These are phyloP conservation scores for Conticribra guillardii DNA, from an alignment of 108 stramenopile species.

Conservation along the genomic window DNA sequence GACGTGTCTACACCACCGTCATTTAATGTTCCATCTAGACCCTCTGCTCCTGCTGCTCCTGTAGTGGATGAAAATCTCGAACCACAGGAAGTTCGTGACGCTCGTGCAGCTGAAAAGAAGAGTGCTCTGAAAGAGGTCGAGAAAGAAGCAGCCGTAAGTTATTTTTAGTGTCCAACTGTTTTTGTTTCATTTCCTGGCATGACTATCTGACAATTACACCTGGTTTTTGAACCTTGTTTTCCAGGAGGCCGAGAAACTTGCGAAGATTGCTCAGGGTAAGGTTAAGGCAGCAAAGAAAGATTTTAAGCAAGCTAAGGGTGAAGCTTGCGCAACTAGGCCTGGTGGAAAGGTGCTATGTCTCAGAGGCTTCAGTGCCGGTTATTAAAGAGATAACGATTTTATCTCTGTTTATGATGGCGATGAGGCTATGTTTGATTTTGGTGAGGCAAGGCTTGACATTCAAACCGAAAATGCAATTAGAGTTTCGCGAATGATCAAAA, in stretches of 20 bases:
- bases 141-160: constrained; percentile 56
- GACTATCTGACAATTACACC: not conserved
- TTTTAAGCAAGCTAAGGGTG: constrained; percentile 76
- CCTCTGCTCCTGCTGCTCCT: constrained; percentile 23
- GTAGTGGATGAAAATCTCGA: constrained; percentile 45
- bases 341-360: constrained; percentile 87
- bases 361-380: constrained; percentile 69
- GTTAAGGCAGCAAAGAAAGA: constrained; percentile 76
- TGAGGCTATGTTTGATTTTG: not conserved
- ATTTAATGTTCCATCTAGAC: constrained; percentile 47
- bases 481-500: too few relatives aligned
- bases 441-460: too few relatives aligned
- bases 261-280: constrained; percentile 48
- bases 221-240: not conserved
- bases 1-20: constrained; percentile 49
- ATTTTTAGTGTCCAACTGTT: not conserved
- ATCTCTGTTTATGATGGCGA: not conserved
- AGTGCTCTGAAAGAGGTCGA: constrained; percentile 65
- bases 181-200: not conserved
- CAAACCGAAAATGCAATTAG: too few relatives aligned
- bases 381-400: constrained; percentile 44
- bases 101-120: constrained; percentile 61
- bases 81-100: constrained; percentile 80
- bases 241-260: constrained; percentile 57
- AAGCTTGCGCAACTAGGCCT: constrained; percentile 76